Evolutionary conservation across 2,329 filamentous ascomycete genomes (phyloP).

Genomic region (Trichoderma oligosporum): DNA sequence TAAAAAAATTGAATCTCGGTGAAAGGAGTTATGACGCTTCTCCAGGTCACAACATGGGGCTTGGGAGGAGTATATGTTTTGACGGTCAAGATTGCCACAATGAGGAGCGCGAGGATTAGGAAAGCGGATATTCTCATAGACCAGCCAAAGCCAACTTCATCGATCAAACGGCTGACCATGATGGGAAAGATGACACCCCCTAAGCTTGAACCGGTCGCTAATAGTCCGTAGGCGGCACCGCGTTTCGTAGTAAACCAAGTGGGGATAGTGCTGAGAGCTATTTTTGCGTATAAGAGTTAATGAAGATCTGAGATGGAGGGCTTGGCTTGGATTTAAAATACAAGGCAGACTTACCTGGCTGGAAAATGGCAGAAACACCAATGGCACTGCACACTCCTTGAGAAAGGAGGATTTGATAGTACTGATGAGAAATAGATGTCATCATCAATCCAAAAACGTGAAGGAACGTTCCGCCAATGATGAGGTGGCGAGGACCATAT

Average conservation of each 20-base stretch:
- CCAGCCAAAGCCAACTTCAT: slow-evolving; percentile 38
- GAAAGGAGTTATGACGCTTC: slow-evolving; percentile 33
- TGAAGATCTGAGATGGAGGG: too few relatives aligned
- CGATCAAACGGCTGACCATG: slow-evolving; percentile 37
- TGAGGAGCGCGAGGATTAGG: slow-evolving; percentile 34
- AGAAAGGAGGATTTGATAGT: slow-evolving; percentile 40
- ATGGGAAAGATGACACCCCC: slow-evolving; percentile 42
- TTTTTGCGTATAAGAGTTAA: neutral
- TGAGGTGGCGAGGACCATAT: slow-evolving; percentile 55
- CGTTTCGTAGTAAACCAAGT: slow-evolving; percentile 36
- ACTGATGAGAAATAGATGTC: slow-evolving; percentile 46
- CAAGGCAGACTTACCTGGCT: slow-evolving; percentile 27
- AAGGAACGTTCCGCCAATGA: slow-evolving; percentile 50
- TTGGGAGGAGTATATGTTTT: slow-evolving; percentile 28
- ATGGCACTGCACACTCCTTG: slow-evolving; percentile 39
- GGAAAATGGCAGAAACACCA: slow-evolving; percentile 35
- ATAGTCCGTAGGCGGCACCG: slow-evolving; percentile 36
- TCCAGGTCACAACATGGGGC: slow-evolving; percentile 29
- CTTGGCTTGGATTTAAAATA: neutral
- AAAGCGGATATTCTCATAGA: slow-evolving; percentile 39
- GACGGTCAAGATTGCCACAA: slow-evolving; percentile 35
- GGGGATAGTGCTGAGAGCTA: slow-evolving; percentile 30
- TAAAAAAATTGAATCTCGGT: slow-evolving; percentile 29
- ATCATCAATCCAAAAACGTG: slow-evolving; percentile 63
- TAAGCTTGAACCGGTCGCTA: slow-evolving; percentile 35